These are phyloP conservation scores for Herpotrichia juniperi DNA, from an alignment of 2,329 filamentous ascomycete species.

Conservation along the genomic window DNA sequence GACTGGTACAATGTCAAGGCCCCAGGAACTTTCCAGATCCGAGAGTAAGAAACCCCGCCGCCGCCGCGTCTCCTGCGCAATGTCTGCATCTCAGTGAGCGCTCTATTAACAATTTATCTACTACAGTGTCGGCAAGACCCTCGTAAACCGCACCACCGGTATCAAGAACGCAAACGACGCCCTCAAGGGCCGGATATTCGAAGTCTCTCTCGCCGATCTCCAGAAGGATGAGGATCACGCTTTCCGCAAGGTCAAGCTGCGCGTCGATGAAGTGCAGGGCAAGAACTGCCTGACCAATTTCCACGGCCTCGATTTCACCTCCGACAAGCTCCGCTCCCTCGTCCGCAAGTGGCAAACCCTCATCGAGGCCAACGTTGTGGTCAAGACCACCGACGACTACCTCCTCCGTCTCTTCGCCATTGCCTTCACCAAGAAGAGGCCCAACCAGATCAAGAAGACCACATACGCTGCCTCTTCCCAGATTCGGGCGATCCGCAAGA, in stretches of 20 bases:
- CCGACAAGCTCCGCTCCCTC: constrained; percentile 98
- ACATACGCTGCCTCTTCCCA: constrained; percentile 97
- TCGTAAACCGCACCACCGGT: constrained; percentile 99
- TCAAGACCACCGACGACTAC: constrained; percentile 99
- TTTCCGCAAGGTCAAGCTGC: constrained; percentile 99
- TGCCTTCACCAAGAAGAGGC: constrained; percentile 98
- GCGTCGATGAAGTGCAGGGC: constrained; percentile 98
- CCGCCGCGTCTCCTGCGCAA: neutral
- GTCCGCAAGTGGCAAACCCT: constrained; percentile 99
- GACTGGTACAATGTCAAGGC: constrained; percentile 99
- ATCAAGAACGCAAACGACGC: constrained; percentile 99
- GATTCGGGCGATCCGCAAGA: constrained; percentile 97
- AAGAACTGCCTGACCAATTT: constrained; percentile 99
- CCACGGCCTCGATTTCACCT: constrained; percentile 99
- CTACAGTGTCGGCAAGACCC: constrained; percentile 95
- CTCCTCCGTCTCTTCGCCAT: constrained; percentile 99
- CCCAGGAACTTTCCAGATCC: constrained; percentile 90
- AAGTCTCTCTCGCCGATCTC: constrained; percentile 97
- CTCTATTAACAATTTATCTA: constrained; percentile 32
- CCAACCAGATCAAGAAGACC: constrained; percentile 99
- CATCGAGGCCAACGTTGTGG: constrained; percentile 99
- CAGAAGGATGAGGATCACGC: constrained; percentile 99
- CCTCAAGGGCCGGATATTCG: constrained; percentile 97
- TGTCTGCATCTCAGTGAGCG: constrained; percentile 20
- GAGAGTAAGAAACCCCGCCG: constrained; percentile 76